Evolutionary conservation across 1,139 yeast species (phyloP).

Genomic region (Ogataea hybrid): DNA sequence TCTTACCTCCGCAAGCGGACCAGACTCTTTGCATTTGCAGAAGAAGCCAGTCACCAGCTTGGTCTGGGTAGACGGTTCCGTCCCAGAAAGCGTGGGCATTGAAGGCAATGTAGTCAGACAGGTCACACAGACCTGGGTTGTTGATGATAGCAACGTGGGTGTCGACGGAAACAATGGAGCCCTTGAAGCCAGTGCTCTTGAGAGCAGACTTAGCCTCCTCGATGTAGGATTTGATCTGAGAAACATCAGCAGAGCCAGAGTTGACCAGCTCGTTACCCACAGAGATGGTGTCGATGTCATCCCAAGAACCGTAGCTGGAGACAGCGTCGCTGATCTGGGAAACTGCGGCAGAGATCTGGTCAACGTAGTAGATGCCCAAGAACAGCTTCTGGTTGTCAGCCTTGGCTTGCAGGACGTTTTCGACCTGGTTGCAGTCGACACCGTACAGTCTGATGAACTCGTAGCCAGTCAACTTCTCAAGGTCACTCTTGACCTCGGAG

Average conservation of each 20-base stretch:
- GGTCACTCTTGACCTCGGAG: constrained; percentile 56
- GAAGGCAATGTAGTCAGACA: constrained; percentile 77
- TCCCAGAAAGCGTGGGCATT: constrained; percentile 84
- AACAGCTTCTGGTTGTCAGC: constrained; percentile 60
- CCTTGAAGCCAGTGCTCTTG: constrained; percentile 61
- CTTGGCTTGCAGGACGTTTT: constrained; percentile 64
- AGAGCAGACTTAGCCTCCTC: constrained; percentile 58
- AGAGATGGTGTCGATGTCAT: constrained; percentile 67
- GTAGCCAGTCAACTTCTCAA: constrained; percentile 52
- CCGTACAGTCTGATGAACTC: constrained; percentile 74
- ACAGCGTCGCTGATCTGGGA: constrained; percentile 54
- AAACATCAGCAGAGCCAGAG: constrained; percentile 57
- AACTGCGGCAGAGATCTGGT: constrained; percentile 51
- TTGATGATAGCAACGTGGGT: constrained; percentile 71
- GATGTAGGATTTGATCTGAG: constrained; percentile 55
- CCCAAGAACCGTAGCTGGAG: constrained; percentile 62
- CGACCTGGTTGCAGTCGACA: constrained; percentile 80
- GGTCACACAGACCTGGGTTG: constrained; percentile 69
- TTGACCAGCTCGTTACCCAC: constrained; percentile 83
- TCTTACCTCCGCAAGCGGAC: constrained; percentile 60
- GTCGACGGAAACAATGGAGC: constrained; percentile 75
- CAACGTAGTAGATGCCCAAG: constrained; percentile 66
- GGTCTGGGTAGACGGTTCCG: constrained; percentile 59
- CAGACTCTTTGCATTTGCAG: constrained; percentile 65
- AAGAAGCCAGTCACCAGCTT: constrained; percentile 71